phyloP scores from a whole-genome alignment of 73 alveolate species.

The Tetrahymena borealis region DNA sequence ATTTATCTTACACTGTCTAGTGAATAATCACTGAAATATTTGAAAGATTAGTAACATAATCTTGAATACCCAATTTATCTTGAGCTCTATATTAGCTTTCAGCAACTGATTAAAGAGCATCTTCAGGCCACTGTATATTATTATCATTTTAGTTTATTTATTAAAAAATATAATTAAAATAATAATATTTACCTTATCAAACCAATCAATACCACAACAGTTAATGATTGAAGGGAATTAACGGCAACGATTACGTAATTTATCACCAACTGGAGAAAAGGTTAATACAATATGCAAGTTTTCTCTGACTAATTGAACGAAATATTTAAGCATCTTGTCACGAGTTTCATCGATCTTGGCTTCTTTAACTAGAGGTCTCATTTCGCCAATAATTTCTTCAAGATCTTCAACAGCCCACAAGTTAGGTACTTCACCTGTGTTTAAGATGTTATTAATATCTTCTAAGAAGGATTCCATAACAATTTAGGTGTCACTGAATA shows the following conservation, averaged over 20 bases:
- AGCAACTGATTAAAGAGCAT: constrained; percentile 98
- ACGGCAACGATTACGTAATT: constrained; percentile 98
- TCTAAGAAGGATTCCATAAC: constrained; percentile 99
- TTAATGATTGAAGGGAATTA: constrained; percentile 94
- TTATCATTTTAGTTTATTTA: too few relatives aligned
- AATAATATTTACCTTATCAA: constrained; percentile 74
- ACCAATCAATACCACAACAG: constrained; percentile 96
- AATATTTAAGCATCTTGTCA: constrained; percentile 92
- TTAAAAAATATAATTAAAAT: too few relatives aligned
- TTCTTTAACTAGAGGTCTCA: constrained; percentile 96
- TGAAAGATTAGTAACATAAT: constrained; percentile 60
- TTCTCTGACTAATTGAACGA: constrained; percentile 95
- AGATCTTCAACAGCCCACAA: constrained; percentile 96
- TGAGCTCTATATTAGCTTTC: constrained; percentile 70
- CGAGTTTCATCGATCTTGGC: constrained; percentile 94
- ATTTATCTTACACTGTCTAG: constrained; percentile 65
- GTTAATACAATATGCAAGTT: constrained; percentile 97
- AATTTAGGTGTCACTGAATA: constrained; percentile 97
- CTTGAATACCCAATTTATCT: constrained; percentile 57
- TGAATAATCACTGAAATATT: constrained; percentile 91
- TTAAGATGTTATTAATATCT: constrained; percentile 98
- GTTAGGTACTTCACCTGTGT: constrained; percentile 99
- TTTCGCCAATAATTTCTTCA: constrained; percentile 93
- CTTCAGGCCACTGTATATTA: constrained; percentile 88
- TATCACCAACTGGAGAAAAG: constrained; percentile 99